Percentiles rank a stretch among this genome's conserved stretches.
These are phyloP conservation scores for Trichocladium antarcticum DNA, from an alignment of 495 filamentous ascomycete species.

Conservation along the genomic window DNA sequence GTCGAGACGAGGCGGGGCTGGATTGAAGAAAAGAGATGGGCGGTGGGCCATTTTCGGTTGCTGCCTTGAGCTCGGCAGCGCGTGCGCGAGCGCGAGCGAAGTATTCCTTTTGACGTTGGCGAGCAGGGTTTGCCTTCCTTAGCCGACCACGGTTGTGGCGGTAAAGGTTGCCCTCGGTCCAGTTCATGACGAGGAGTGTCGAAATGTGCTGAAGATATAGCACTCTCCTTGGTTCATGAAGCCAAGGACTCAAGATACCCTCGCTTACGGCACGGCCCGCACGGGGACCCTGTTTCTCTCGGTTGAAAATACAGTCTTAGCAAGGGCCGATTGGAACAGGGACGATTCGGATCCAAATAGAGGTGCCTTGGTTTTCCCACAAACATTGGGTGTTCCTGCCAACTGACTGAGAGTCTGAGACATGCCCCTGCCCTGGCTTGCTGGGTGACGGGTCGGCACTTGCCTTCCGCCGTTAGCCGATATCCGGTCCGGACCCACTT, in stretches of 20 bases:
- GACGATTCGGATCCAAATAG: no score
- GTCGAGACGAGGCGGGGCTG: slow-evolving; percentile 1
- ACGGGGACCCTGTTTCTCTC: no score
- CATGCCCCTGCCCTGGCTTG: not conserved
- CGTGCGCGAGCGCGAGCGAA: slow-evolving; percentile 31
- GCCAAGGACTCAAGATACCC: no score
- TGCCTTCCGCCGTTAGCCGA: slow-evolving; percentile 1
- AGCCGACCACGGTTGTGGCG: slow-evolving; percentile 26
- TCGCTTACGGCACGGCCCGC: no score
- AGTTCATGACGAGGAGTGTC: slow-evolving; percentile 30
- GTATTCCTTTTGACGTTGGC: slow-evolving; percentile 31
- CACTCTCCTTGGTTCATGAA: no score
- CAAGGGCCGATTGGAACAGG: no score
- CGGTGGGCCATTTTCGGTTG: slow-evolving; percentile 5
- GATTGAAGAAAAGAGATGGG: slow-evolving; percentile 6
- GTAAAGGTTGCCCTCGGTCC: slow-evolving; percentile 36
- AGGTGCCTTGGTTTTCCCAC: no score
- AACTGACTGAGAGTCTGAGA: not conserved
- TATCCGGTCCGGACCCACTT: slow-evolving; percentile 1
- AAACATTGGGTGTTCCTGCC: not conserved
- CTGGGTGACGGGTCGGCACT: not conserved
- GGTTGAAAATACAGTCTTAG: no score
- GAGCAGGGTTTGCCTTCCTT: slow-evolving; percentile 23
- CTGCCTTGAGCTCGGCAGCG: slow-evolving; percentile 10
- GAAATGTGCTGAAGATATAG: not conserved